Evolutionary conservation across 1,284 basidiomycete species (phyloP), one percentile per base, ranked within the genome.

Genomic region (Sporisorium exsertum): DNA sequence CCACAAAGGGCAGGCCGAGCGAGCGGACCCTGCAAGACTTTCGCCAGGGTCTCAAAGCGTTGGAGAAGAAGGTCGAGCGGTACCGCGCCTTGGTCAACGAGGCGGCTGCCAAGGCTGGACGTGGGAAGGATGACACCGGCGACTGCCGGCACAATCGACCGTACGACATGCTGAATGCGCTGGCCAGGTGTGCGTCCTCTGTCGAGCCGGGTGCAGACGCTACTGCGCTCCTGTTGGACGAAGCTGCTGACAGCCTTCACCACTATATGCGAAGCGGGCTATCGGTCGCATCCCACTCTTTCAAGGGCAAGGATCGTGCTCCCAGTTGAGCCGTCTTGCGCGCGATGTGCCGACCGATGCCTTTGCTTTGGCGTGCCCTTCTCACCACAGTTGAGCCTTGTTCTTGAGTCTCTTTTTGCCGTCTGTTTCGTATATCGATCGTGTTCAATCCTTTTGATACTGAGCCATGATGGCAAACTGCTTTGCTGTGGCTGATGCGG

Each of bases 281-380:
- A 9, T 33, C 53, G 2, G n/a, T 40, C 37, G 16, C 15, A n/a
- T 18, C 37, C 3, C 37, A 40, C 8, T 40, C 37, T n/a, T 3
- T 58, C 24, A 70, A 70, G 40, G 61, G 57, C 37, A 71, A 71
- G 33, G 32, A 54, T 22, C 58, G 63, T 20, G 68, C 59, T 32
- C 62, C 68, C 0, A 53, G 40, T 26, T 65, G 45, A 65, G 37
- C 24, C n/a, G 20, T 13, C 8, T 6, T 37, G 32, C 49, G 1
- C 13, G n/a, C 13, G 15, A 20, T 35, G 7, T 16, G 32, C 29
- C 50, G 16, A n/a, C 5, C 5, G 3, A 9, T 18, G 7, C n/a
- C n/a, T n/a, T n/a, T n/a, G n/a, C n/a, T n/a, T n/a, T n/a, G n/a
- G n/a, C n/a, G n/a, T n/a, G n/a, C n/a, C n/a, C n/a, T n/a, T n/a